A percentile compares a stretch with the other conserved stretches of the same genome.
Evolutionary conservation across 1,139 yeast genomes (phyloP).

Genomic region (Taiozyma onychis): DNA sequence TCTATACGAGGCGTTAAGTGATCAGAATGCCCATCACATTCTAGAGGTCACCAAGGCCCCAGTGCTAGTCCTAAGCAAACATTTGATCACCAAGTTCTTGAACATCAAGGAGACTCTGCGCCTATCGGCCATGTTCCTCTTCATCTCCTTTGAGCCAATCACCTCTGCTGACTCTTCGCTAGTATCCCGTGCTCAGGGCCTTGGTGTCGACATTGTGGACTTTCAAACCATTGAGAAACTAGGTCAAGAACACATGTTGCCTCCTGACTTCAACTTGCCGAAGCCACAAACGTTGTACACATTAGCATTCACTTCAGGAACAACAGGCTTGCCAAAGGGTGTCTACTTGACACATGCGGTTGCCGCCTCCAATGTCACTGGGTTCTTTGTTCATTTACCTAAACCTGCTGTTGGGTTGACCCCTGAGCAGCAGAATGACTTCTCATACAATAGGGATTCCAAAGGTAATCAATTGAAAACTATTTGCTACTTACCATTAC

Average conservation of each 20-base stretch:
- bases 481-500: conserved; percentile 37
- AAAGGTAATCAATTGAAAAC: conserved; percentile 17
- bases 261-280: conserved; percentile 33
- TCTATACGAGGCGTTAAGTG: conserved; percentile 36
- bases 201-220: conserved; percentile 26
- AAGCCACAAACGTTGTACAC: conserved; percentile 39
- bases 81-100: conserved; percentile 27
- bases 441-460: conserved; percentile 15
- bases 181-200: conserved; percentile 5
- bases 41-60: conserved; percentile 33
- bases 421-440: conserved; percentile 7
- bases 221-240: conserved; percentile 33
- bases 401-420: conserved; percentile 20
- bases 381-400: conserved; percentile 23
- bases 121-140: conserved; percentile 14
- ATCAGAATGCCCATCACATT: conserved; percentile 32
- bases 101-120: conserved; percentile 23
- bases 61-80: conserved; percentile 30
- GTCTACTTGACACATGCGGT: conserved; percentile 40
- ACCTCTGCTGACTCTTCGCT: conserved; percentile 18
- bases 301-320: conserved; percentile 49
- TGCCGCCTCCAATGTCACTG: conserved; percentile 37
- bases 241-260: conserved; percentile 32
- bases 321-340: conserved; percentile 51
- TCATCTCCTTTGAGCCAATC: conserved; percentile 35